Conservation (phyloP, 148 eudicot species). For the Gaultheria prostrata region DNA sequence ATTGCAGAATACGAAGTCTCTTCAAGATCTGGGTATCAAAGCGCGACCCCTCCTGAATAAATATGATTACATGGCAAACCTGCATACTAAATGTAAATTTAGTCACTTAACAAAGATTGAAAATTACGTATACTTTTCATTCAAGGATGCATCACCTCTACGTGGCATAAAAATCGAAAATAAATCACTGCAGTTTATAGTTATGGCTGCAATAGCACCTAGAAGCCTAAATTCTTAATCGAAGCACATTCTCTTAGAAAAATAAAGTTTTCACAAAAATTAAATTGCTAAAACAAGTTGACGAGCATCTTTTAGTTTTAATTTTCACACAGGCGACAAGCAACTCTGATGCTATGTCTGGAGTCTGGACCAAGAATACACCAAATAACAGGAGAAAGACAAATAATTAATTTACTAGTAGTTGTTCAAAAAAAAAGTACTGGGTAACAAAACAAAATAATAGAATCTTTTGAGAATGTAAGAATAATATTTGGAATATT, state of each 20-base stretch:
- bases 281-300: constrained; percentile 5
- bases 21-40: constrained; percentile 64
- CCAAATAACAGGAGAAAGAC: neutral
- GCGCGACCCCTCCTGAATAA: constrained; percentile 77
- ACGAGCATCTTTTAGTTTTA: neutral
- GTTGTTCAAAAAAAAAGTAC: neutral
- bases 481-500: too few relatives aligned
- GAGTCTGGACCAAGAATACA: neutral
- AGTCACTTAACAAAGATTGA: constrained; percentile 14
- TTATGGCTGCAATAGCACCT: neutral
- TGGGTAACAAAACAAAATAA: neutral
- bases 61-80: constrained; percentile 87
- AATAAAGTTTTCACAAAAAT: neutral
- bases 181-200: neutral
- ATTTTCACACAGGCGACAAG: neutral
- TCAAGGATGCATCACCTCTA: neutral
- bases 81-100: constrained; percentile 42
- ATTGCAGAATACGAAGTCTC: constrained; percentile 69
- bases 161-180: neutral
- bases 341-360: neutral
- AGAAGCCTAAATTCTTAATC: neutral
- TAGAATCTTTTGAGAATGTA: neutral
- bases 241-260: neutral
- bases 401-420: neutral
- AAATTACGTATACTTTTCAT: neutral